Conservation (phyloP, 1,139 yeast genomes). For the Williopsis jadinii region DNA sequence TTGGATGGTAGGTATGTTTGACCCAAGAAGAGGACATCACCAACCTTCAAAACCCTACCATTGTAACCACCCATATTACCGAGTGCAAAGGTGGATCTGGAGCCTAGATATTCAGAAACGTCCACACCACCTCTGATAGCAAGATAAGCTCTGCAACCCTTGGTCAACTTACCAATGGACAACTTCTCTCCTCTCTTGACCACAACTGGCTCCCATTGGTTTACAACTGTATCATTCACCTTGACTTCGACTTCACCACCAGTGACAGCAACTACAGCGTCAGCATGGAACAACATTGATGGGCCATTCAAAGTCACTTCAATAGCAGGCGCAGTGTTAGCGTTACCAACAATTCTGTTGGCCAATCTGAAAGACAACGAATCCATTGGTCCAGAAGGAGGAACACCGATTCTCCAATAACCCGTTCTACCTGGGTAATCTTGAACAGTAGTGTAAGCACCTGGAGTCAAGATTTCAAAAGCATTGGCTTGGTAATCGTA, state of each 20-base stretch:
- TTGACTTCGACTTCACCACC: constrained; percentile 74
- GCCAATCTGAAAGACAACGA: constrained; percentile 83
- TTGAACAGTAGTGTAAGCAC: constrained; percentile 93
- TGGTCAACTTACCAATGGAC: constrained; percentile 67
- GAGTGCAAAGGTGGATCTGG: constrained; percentile 93
- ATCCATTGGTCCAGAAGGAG: constrained; percentile 99
- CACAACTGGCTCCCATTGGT: constrained; percentile 63
- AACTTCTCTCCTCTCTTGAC: constrained; percentile 71
- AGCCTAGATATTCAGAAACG: constrained; percentile 88
- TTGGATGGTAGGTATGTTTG: constrained; percentile 66
- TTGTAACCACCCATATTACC: constrained; percentile 94
- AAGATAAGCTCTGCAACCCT: constrained; percentile 86
- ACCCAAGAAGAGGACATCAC: constrained; percentile 85
- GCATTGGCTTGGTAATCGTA: constrained; percentile 77
- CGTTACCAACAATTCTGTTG: constrained; percentile 85
- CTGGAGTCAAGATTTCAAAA: constrained; percentile 77
- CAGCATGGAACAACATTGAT: constrained; percentile 72
- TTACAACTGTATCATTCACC: constrained; percentile 52
- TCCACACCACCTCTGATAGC: constrained; percentile 92
- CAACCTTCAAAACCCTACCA: constrained; percentile 84
- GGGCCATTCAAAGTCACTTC: constrained; percentile 91
- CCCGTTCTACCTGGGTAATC: constrained; percentile 92
- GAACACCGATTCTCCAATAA: constrained; percentile 91
- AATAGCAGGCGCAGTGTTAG: constrained; percentile 73
- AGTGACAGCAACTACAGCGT: constrained; percentile 69